A percentile compares a stretch with the other conserved stretches of the same genome.
These are phyloP conservation scores for Daedaleopsis sinensis DNA, from an alignment of 768 basidiomycete genomes.

Conservation along the genomic window DNA sequence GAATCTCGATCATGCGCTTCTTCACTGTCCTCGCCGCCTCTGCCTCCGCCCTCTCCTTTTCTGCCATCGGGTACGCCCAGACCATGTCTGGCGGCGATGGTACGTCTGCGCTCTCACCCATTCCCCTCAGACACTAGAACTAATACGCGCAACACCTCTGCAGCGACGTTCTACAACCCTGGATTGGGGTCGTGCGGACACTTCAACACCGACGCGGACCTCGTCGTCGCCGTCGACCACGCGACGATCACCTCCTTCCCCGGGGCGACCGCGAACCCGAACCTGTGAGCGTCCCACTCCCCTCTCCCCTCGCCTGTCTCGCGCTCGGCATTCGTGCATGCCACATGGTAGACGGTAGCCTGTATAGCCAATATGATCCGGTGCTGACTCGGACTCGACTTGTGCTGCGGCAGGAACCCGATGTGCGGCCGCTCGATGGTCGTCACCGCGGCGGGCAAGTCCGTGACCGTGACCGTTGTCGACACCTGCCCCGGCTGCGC, in stretches of 20 bases:
- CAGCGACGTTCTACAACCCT: slow-evolving; percentile 21
- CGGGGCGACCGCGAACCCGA: background rate
- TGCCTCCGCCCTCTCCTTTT: background rate
- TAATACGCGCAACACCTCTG: background rate
- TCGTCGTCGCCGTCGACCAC: slow-evolving; percentile 36
- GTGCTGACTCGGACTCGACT: background rate
- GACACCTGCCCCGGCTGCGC: slow-evolving; percentile 35
- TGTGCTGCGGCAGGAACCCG: background rate
- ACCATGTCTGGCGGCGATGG: background rate
- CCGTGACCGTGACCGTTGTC: slow-evolving; percentile 29
- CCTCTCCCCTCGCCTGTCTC: background rate
- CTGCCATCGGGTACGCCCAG: background rate
- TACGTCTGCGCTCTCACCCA: background rate
- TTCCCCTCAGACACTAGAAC: background rate
- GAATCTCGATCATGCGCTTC: background rate
- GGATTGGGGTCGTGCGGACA: slow-evolving; percentile 46
- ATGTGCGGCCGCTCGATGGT: background rate
- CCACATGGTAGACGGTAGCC: background rate
- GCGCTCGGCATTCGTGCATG: background rate
- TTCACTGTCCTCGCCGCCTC: background rate
- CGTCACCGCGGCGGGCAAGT: slow-evolving; percentile 12
- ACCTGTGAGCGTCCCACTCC: background rate
- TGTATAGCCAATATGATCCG: no score
- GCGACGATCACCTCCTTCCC: background rate
- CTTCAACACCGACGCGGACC: slow-evolving; percentile 29